phyloP scores from a whole-genome alignment of 106 monocot species.

The Narthecium ossifragum region DNA sequence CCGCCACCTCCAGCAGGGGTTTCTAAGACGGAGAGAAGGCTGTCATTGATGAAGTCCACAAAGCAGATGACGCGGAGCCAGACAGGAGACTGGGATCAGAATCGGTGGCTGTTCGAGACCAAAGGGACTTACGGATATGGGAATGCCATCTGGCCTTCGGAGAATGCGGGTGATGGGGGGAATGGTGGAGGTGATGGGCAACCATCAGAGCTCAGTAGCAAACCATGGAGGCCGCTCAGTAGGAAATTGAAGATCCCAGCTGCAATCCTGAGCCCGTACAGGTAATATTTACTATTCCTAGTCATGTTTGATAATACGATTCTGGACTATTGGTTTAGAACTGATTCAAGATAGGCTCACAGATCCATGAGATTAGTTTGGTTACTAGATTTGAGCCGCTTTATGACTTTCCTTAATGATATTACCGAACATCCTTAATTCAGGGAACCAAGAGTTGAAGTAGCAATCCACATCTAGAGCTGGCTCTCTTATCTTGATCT shows the following conservation, averaged over 20 bases:
- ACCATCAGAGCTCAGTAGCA: conserved; percentile 13
- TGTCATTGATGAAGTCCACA: conserved; percentile 27
- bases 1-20: conserved; percentile 9
- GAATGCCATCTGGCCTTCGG: conserved; percentile 41
- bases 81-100: conserved; percentile 33
- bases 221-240: conserved; percentile 62
- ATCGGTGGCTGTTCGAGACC: conserved; percentile 44
- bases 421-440: too few relatives aligned
- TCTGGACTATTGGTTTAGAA: too few relatives aligned
- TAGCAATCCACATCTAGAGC: too few relatives aligned
- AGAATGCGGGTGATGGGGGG: conserved; percentile 13
- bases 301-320: too few relatives aligned
- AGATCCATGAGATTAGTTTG: too few relatives aligned
- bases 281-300: conserved; percentile 19
- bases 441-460: too few relatives aligned
- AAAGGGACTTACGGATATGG: conserved; percentile 50
- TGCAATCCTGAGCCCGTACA: conserved; percentile 52
- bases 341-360: too few relatives aligned
- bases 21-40: conserved; percentile 21
- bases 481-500: too few relatives aligned
- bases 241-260: conserved; percentile 50
- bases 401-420: too few relatives aligned
- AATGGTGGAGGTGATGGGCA: conserved; percentile 10
- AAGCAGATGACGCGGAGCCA: conserved; percentile 17
- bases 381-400: too few relatives aligned